These are phyloP conservation scores for Aspergillus proliferans DNA, from an alignment of 2,329 filamentous ascomycete genomes.

Conservation along the genomic window DNA sequence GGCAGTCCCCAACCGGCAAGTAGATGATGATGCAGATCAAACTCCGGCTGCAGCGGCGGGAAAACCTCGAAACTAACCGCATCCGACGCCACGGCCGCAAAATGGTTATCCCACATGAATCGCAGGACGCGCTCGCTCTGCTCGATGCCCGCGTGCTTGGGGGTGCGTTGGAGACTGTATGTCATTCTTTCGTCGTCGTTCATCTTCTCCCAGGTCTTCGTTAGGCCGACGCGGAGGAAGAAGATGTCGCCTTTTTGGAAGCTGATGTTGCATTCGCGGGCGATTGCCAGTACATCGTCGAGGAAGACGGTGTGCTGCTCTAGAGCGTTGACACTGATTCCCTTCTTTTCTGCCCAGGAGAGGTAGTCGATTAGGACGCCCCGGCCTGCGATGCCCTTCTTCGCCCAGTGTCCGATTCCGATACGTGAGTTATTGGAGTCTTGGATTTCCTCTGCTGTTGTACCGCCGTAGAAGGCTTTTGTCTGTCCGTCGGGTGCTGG, in stretches of 20 bases:
- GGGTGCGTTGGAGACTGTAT: constrained; percentile 26
- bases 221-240: constrained; percentile 33
- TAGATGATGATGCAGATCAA: constrained; percentile 32
- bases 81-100: constrained; percentile 55
- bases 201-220: constrained; percentile 30
- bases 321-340: constrained; percentile 26
- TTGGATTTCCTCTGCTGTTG: constrained; percentile 29
- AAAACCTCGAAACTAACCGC: constrained; percentile 54
- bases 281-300: constrained; percentile 30
- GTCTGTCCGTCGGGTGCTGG: constrained; percentile 30
- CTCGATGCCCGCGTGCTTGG: constrained; percentile 32
- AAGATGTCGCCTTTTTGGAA: constrained; percentile 35
- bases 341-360: constrained; percentile 28
- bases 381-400: constrained; percentile 34
- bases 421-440: constrained; percentile 27
- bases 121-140: constrained; percentile 41
- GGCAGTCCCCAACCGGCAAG: constrained; percentile 34
- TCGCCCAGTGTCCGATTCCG: constrained; percentile 34
- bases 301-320: constrained; percentile 28
- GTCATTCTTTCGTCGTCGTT: constrained; percentile 17
- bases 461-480: constrained; percentile 30
- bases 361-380: constrained; percentile 37
- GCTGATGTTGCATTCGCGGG: constrained; percentile 27
- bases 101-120: constrained; percentile 56
- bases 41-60: constrained; percentile 29